Percentiles rank a stretch among this genome's conserved stretches.
phyloP scores from a whole-genome alignment of 345 rosid species.

The Microcos paniculata region DNA sequence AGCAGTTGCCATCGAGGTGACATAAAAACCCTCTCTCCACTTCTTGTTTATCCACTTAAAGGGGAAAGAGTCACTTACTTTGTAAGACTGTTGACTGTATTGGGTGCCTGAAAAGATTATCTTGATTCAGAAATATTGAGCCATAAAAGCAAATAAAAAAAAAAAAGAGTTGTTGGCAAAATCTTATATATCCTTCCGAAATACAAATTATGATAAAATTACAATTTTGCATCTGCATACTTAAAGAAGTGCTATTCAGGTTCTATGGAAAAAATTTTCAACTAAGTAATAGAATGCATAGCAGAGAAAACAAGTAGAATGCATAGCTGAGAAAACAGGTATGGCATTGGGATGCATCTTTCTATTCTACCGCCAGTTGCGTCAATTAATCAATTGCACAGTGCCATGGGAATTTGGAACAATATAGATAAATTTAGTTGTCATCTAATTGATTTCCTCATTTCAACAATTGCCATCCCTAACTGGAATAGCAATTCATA shows the following conservation, averaged over 20 bases:
- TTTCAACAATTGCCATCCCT: not conserved
- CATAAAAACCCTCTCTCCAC: conserved; percentile 98
- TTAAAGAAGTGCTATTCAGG: not conserved
- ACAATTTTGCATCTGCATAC: not conserved
- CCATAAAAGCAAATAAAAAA: not conserved
- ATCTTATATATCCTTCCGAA: not conserved
- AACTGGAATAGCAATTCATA: not conserved
- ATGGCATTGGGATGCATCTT: not conserved
- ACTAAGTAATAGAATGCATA: not conserved
- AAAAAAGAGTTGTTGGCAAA: not conserved
- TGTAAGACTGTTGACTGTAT: conserved; percentile 91
- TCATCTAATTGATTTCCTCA: not conserved
- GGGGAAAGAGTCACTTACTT: conserved; percentile 95
- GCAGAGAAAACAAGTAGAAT: not conserved
- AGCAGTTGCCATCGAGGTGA: conserved; percentile 98
- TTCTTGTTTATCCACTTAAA: conserved; percentile 98
- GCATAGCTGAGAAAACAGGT: not conserved
- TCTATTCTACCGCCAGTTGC: not conserved
- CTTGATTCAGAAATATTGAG: not conserved
- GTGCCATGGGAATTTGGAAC: not conserved
- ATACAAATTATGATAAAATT: not conserved
- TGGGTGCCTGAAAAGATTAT: conserved; percentile 62
- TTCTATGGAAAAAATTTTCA: not conserved
- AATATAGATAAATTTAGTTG: not conserved
- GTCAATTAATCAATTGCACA: not conserved